These are phyloP conservation scores for Lenzites betulinus DNA, from an alignment of 768 basidiomycete species.

Conservation along the genomic window DNA sequence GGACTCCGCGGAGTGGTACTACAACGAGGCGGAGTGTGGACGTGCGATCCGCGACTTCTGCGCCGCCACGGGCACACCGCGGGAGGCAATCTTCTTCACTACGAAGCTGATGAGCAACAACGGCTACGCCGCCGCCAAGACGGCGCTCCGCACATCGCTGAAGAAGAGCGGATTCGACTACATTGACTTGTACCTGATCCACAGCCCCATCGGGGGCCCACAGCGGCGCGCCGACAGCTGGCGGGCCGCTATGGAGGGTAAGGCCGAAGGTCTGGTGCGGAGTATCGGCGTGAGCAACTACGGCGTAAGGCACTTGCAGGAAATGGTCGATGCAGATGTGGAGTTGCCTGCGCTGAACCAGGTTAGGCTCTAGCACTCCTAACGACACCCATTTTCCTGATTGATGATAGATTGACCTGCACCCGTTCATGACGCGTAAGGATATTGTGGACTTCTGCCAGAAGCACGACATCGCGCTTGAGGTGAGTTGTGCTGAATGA, in stretches of 20 bases:
- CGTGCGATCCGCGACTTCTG: slow-evolving; percentile 60
- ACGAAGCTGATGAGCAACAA: slow-evolving; percentile 67
- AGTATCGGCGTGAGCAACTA: slow-evolving; percentile 68
- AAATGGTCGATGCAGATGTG: slow-evolving; percentile 46
- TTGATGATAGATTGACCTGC: slow-evolving; percentile 47
- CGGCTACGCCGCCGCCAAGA: slow-evolving; percentile 49
- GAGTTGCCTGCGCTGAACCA: slow-evolving; percentile 64
- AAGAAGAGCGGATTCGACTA: slow-evolving; percentile 56
- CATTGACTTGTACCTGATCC: slow-evolving; percentile 73
- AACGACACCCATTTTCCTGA: neutral
- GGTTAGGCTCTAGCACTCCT: slow-evolving; percentile 34
- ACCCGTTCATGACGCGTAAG: slow-evolving; percentile 71
- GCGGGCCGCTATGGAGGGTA: slow-evolving; percentile 64
- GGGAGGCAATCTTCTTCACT: slow-evolving; percentile 66
- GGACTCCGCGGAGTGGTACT: slow-evolving; percentile 56
- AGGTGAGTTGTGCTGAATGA: slow-evolving; percentile 40
- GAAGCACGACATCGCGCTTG: slow-evolving; percentile 57
- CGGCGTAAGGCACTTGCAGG: slow-evolving; percentile 61
- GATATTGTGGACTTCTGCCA: slow-evolving; percentile 63
- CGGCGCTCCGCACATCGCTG: slow-evolving; percentile 55
- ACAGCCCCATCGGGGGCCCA: slow-evolving; percentile 65
- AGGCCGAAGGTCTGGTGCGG: slow-evolving; percentile 57
- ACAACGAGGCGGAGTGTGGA: slow-evolving; percentile 69
- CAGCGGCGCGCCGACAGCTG: slow-evolving; percentile 60
- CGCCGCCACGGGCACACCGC: slow-evolving; percentile 47